Percentiles rank a stretch among this genome's conserved stretches.
Evolutionary conservation across 306 rosid genomes (phyloP).

Genomic region (Lagenaria siceraria): DNA sequence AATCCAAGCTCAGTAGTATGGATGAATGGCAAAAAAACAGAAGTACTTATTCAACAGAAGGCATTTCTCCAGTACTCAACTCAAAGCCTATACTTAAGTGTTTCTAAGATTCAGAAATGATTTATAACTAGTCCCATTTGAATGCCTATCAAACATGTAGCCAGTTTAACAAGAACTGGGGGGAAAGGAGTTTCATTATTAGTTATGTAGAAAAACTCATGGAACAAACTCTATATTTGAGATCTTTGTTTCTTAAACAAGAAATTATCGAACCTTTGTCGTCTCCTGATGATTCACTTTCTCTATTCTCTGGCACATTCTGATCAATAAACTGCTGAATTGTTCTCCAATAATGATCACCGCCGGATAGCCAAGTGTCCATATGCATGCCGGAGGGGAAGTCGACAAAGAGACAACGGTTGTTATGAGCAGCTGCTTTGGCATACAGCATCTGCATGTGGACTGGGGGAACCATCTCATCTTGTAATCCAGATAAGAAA

Average conservation of each 20-base stretch:
- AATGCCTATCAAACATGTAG: neutral
- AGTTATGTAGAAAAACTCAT: neutral
- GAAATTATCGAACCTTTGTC: conserved; percentile 5
- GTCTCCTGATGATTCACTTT: conserved; percentile 31
- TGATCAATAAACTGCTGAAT: conserved; percentile 53
- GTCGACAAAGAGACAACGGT: conserved; percentile 55
- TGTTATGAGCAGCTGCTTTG: conserved; percentile 86
- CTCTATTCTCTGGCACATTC: conserved; percentile 38
- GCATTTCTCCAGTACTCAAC: neutral
- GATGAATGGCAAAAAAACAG: neutral
- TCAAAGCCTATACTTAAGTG: neutral
- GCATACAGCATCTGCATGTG: conserved; percentile 92
- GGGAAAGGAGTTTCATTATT: neutral
- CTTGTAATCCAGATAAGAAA: conserved; percentile 91
- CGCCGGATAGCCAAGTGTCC: conserved; percentile 96
- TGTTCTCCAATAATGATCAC: conserved; percentile 84
- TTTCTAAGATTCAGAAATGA: neutral
- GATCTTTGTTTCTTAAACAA: neutral
- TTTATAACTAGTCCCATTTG: neutral
- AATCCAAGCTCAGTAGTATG: neutral
- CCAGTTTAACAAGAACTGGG: neutral
- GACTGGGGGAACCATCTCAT: conserved; percentile 93
- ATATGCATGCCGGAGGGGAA: conserved; percentile 96
- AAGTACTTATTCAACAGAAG: neutral
- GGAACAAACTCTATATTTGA: neutral